These are phyloP conservation scores for Gynostemma pentaphyllum DNA, from an alignment of 306 rosid species.

Conservation along the genomic window DNA sequence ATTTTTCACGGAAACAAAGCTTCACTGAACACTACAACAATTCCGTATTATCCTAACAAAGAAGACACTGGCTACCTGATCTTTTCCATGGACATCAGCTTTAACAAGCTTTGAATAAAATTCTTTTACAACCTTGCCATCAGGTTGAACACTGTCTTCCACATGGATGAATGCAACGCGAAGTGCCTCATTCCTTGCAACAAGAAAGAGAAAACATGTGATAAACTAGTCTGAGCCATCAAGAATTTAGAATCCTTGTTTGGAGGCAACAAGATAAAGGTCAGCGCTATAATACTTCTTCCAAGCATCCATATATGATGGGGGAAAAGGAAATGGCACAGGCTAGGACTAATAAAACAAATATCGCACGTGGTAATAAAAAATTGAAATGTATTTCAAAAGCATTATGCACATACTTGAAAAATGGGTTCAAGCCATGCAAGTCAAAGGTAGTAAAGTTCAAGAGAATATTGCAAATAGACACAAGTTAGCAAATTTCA, in stretches of 20 bases:
- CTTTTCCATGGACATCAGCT: slow-evolving; percentile 88
- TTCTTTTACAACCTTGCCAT: slow-evolving; percentile 35
- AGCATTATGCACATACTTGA: neutral
- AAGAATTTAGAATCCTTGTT: neutral
- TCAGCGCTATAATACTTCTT: neutral
- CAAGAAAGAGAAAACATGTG: slow-evolving; percentile 1
- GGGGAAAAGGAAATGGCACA: neutral
- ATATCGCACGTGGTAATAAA: neutral
- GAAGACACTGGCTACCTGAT: slow-evolving; percentile 55
- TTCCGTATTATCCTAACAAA: neutral
- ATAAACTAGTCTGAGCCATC: neutral
- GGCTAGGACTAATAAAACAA: neutral
- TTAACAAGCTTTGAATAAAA: slow-evolving; percentile 92
- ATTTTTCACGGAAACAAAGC: neutral
- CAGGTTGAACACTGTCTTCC: slow-evolving; percentile 48
- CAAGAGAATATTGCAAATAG: too few relatives aligned
- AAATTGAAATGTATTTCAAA: neutral
- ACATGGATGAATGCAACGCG: slow-evolving; percentile 94
- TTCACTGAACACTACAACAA: neutral
- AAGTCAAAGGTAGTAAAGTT: too few relatives aligned
- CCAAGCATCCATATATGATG: neutral
- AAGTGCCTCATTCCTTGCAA: slow-evolving; percentile 84
- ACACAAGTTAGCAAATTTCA: too few relatives aligned
- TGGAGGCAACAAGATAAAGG: neutral
- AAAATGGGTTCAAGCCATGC: too few relatives aligned